A percentile compares a stretch with the other conserved stretches of the same genome.
Conservation (phyloP, 176 grass and related monocot genomes). For the Saccharum spontaneum region DNA sequence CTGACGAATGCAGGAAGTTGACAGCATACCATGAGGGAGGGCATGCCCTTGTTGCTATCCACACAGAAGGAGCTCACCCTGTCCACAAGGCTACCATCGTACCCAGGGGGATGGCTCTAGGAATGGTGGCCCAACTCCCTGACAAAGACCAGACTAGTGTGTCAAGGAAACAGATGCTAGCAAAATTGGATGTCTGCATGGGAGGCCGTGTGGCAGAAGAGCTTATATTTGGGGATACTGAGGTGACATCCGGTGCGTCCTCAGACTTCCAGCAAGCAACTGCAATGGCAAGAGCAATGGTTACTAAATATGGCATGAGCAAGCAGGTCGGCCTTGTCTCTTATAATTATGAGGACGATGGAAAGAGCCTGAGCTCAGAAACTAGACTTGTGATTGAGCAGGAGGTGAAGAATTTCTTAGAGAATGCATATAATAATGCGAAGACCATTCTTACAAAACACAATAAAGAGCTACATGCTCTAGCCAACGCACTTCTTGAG, state of each 20-base stretch:
- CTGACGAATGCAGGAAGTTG: slow-evolving; percentile 71
- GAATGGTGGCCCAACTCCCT: slow-evolving; percentile 86
- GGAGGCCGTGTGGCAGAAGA: slow-evolving; percentile 94
- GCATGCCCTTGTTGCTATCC: slow-evolving; percentile 93
- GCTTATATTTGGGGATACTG: slow-evolving; percentile 90
- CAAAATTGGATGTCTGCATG: slow-evolving; percentile 84
- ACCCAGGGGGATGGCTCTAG: slow-evolving; percentile 83
- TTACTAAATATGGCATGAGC: slow-evolving; percentile 97
- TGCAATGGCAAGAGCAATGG: slow-evolving; percentile 71
- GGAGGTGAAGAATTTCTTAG: slow-evolving; percentile 81
- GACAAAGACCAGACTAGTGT: slow-evolving; percentile 97
- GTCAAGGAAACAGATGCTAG: slow-evolving; percentile 88
- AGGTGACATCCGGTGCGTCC: slow-evolving; percentile 90
- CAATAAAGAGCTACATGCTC: slow-evolving; percentile 81
- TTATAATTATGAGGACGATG: slow-evolving; percentile 79
- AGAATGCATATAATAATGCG: slow-evolving; percentile 91
- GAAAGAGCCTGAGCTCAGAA: slow-evolving; percentile 90
- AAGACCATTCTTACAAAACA: slow-evolving; percentile 79
- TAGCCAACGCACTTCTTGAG: slow-evolving; percentile 86
- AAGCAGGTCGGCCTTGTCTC: slow-evolving; percentile 81
- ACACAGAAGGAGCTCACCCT: slow-evolving; percentile 76
- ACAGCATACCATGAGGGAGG: slow-evolving; percentile 96
- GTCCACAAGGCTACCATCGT: slow-evolving; percentile 98
- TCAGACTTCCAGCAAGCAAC: slow-evolving; percentile 87
- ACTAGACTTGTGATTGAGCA: slow-evolving; percentile 84